Base-by-base conservation (phyloP, 768 basidiomycete genomes). In the Kockovaella imperatae region DNA sequence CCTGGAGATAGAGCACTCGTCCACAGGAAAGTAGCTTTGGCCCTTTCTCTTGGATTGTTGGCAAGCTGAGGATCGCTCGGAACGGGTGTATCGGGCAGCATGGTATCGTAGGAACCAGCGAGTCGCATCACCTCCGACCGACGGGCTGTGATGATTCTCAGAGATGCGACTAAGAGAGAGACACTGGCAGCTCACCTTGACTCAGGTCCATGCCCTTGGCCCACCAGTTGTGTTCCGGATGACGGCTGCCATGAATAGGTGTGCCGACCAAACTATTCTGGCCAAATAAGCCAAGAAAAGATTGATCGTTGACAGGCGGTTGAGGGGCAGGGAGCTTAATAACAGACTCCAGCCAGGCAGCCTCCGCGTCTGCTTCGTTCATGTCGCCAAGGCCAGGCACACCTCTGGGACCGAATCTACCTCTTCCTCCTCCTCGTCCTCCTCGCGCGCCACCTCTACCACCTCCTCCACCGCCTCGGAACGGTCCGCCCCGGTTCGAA, bases 51-150 rank as follows among this genome's bases (percentile, higher is more conserved):
- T 6, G 54, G 21, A 2, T 35, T 2, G 7, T 44, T 24, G 1
- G 23, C 30, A 1, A 24, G 5, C 8, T 17, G 11, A 2, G 43
- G 38, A 15, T 30, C 29, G 8, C 48, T 32, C 3, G 50, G 50
- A 20, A 43, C 41, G 11, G 55, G 42, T 2, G 46, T 7, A 28
- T 25, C 44, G n/a, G 50, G 56, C 1, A 44, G 30, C 14, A 20
- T 45, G 20, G 49, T n/a, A n/a, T 50, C 48, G 35, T 57, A 57
- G 34, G 52, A 57, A 28, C 56, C 56, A 11, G 52, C 48, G n/a
- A 53, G 36, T 11, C 56, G 38, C 20, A 53, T 39, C 4, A 50
- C 23, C 15, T 53, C 52, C 20, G 44, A 32, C 45, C 51, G 46
- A 4, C 56, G 52, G 1, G 52, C 56, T 57, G 24, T 20, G 13